A percentile compares a stretch with the other conserved stretches of the same genome.
Conservation (phyloP, 768 basidiomycete species). For the Leccinum fibrillosum region DNA sequence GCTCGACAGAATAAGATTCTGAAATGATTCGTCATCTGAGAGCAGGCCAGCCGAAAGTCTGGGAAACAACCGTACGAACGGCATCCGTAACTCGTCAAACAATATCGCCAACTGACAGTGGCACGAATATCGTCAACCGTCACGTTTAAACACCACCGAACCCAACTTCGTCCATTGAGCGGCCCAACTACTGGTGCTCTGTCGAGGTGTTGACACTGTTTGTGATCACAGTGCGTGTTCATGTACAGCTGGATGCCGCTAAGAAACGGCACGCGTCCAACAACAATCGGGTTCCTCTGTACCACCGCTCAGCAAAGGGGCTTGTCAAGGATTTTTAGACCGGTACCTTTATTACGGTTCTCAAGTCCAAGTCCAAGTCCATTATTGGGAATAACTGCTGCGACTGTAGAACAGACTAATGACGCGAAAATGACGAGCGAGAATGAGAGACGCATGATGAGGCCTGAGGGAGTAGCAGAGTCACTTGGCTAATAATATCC, state of each 20-base stretch:
- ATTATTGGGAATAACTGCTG: neutral
- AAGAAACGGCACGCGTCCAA: neutral
- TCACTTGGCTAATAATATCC: neutral
- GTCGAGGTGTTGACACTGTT: neutral
- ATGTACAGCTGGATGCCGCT: neutral
- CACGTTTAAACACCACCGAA: neutral
- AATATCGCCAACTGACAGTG: neutral
- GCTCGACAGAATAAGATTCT: neutral
- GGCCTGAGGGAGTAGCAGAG: neutral
- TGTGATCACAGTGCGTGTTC: neutral
- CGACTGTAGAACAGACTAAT: neutral
- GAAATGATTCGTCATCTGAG: neutral
- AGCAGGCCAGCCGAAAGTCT: neutral
- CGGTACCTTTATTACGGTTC: neutral
- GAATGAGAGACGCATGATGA: neutral
- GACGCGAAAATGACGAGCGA: neutral
- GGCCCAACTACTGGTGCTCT: neutral
- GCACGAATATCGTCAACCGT: neutral
- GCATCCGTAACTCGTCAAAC: neutral
- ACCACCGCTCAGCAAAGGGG: neutral
- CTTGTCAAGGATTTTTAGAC: neutral
- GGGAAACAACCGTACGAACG: neutral
- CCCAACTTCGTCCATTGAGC: neutral
- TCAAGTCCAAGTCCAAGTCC: neutral
- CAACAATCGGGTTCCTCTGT: neutral